Conservation (phyloP, 2,329 filamentous ascomycete species). For the Talaromyces rugulosus region DNA sequence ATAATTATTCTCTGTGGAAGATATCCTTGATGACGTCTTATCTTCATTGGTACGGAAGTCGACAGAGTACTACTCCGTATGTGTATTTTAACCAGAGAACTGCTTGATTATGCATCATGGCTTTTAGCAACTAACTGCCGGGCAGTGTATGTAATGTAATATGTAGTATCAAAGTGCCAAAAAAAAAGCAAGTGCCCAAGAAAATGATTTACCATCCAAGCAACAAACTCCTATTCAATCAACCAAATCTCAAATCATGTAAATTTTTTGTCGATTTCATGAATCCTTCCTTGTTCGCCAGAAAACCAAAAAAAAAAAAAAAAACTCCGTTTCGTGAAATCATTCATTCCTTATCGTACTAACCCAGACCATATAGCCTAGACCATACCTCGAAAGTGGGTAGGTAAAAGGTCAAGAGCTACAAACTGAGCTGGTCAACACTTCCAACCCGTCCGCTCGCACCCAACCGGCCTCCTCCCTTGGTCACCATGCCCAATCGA, state of each 20-base stretch:
- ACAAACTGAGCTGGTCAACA: constrained; percentile 48
- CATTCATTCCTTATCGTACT: not conserved
- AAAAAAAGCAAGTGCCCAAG: not conserved
- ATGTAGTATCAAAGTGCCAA: not conserved
- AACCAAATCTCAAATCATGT: not conserved
- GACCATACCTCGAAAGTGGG: not conserved
- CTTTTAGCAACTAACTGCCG: not conserved
- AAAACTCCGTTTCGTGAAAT: not conserved
- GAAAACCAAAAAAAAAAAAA: too few relatives aligned
- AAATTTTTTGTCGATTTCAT: not conserved
- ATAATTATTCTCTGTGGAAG: too few relatives aligned
- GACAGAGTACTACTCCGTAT: not conserved
- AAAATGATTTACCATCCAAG: not conserved
- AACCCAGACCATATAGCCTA: too few relatives aligned
- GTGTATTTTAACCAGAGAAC: not conserved
- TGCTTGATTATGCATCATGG: not conserved
- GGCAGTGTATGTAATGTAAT: not conserved
- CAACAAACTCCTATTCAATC: not conserved
- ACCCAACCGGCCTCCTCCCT: constrained; percentile 38
- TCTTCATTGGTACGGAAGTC: too few relatives aligned
- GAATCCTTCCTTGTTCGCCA: not conserved
- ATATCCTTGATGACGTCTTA: not conserved
- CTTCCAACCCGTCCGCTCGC: constrained; percentile 42
- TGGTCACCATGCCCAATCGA: constrained; percentile 45
- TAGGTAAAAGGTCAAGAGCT: constrained; percentile 16